Conservation (phyloP, 1,139 yeast genomes). For the Yamadazyma taylorii region DNA sequence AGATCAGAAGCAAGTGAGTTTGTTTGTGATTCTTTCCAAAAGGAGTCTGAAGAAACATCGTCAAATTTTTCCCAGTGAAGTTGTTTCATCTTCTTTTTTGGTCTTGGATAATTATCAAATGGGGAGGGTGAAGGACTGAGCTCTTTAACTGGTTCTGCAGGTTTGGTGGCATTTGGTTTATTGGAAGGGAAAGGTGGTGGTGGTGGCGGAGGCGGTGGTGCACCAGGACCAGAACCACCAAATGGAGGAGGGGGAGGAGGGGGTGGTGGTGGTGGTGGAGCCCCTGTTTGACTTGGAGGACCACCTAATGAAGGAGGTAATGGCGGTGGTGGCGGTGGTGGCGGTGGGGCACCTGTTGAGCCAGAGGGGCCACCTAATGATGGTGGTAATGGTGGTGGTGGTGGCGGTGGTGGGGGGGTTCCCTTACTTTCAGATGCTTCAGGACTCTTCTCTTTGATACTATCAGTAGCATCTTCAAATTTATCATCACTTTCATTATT, state of each 20-base stretch:
- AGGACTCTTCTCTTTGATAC: neutral
- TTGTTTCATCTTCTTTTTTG: constrained; percentile 76
- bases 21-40: constrained; percentile 53
- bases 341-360: constrained; percentile 22
- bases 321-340: constrained; percentile 22
- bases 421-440: constrained; percentile 16
- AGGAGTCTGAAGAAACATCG: constrained; percentile 52
- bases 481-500: constrained; percentile 9
- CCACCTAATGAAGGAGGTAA: constrained; percentile 13
- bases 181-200: constrained; percentile 23
- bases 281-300: constrained; percentile 17
- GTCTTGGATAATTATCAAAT: constrained; percentile 67
- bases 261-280: constrained; percentile 29
- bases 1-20: constrained; percentile 57
- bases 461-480: constrained; percentile 18
- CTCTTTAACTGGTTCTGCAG: constrained; percentile 17
- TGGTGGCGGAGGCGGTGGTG: constrained; percentile 25
- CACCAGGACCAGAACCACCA: constrained; percentile 13
- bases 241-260: constrained; percentile 28
- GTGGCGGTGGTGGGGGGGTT: constrained; percentile 24
- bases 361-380: constrained; percentile 7
- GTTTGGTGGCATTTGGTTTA: constrained; percentile 7
- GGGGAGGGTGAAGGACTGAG: constrained; percentile 30
- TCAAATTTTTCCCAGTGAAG: constrained; percentile 85
- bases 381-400: constrained; percentile 18